phyloP scores from a whole-genome alignment of 257 asterid species.

The Euphrasia confusa region DNA sequence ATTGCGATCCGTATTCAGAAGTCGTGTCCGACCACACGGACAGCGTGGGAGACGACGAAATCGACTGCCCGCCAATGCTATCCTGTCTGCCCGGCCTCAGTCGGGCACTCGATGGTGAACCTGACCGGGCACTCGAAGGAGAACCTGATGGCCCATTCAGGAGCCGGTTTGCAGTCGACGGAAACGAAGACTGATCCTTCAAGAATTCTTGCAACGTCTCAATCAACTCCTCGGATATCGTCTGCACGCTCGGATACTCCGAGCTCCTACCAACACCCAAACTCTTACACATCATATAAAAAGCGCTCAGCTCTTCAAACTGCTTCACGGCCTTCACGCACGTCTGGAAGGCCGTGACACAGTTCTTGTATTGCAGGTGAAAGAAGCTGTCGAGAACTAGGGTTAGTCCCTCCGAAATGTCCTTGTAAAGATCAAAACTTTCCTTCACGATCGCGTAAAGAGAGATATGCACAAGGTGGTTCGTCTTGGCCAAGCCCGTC shows the following conservation, averaged over 20 bases:
- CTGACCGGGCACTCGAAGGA: too few species aligned
- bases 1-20: conserved; percentile 28
- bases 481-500: conserved; percentile 52
- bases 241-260: conserved; percentile 61
- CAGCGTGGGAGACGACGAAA: too few species aligned
- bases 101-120: too few species aligned
- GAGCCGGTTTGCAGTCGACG: conserved; percentile 22
- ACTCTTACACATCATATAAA: conserved; percentile 54
- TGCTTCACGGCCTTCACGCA: conserved; percentile 62
- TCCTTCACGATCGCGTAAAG: conserved; percentile 62
- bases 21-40: neutral
- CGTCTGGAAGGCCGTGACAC: conserved; percentile 53
- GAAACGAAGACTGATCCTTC: conserved; percentile 59
- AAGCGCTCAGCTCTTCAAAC: conserved; percentile 52
- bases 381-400: conserved; percentile 63
- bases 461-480: conserved; percentile 46
- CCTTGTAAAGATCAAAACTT: conserved; percentile 71
- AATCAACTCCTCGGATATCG: conserved; percentile 53
- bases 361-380: conserved; percentile 54
- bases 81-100: conserved; percentile 14
- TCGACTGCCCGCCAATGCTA: neutral
- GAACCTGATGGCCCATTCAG: conserved; percentile 4
- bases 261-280: conserved; percentile 66
- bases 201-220: conserved; percentile 66
- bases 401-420: conserved; percentile 64